phyloP scores from a whole-genome alignment of 176 grass and related monocot genomes.

The Hsuehochloa calcarea region DNA sequence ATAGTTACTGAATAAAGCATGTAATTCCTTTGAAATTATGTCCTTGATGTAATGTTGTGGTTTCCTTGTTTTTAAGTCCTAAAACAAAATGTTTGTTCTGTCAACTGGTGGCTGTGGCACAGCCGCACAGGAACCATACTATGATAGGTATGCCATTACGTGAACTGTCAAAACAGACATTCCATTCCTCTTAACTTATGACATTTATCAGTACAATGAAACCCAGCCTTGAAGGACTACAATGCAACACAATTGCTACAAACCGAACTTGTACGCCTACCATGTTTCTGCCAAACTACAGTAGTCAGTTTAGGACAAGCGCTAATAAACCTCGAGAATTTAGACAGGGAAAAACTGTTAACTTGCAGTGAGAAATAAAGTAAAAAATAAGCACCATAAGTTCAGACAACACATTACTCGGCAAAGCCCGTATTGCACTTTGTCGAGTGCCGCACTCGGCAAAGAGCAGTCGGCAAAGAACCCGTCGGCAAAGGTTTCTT shows the following conservation, averaged over 20 bases:
- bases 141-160: too few species aligned
- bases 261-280: background rate
- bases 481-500: too few species aligned
- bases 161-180: background rate
- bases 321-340: background rate
- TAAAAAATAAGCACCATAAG: background rate
- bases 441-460: too few species aligned
- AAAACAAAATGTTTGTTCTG: background rate
- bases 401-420: slow-evolving; percentile 7
- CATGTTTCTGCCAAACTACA: background rate
- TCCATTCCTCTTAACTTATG: background rate
- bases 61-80: background rate
- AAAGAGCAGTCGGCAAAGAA: too few species aligned
- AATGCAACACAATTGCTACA: background rate
- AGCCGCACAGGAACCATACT: background rate
- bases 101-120: background rate
- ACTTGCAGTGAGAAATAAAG: background rate
- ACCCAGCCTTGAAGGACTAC: background rate
- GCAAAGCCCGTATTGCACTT: too few species aligned
- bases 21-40: background rate
- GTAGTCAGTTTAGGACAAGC: background rate
- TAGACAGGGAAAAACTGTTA: background rate
- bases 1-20: slow-evolving; percentile 23
- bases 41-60: background rate
- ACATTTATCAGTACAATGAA: background rate